phyloP scores from a whole-genome alignment of 352 stramenopile species.

The Globisporangium spiculum region DNA sequence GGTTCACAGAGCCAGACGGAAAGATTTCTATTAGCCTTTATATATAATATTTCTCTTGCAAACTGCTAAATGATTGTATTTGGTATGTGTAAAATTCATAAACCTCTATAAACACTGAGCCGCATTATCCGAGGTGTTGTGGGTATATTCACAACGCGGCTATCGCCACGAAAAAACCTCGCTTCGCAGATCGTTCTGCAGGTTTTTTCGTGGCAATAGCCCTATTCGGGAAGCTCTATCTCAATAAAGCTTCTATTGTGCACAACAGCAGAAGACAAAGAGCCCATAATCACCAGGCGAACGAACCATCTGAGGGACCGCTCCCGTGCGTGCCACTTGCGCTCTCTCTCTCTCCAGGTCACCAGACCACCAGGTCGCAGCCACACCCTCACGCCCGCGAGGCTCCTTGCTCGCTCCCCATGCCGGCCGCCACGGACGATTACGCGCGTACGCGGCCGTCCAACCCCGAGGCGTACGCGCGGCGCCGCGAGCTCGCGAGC shows the following conservation, averaged over 20 bases:
- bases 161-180: background rate
- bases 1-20: background rate
- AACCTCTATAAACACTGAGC: background rate
- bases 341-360: background rate
- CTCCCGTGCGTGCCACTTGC: background rate
- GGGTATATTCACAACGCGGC: background rate
- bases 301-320: background rate
- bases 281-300: background rate
- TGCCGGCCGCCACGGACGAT: slow-evolving; percentile 30
- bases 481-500: slow-evolving; percentile 12
- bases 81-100: background rate
- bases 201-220: background rate
- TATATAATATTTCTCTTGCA: too few species aligned
- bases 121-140: background rate
- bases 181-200: background rate
- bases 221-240: background rate
- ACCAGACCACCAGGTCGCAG: background rate
- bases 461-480: slow-evolving; percentile 21
- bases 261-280: too few species aligned
- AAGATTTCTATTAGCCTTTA: background rate
- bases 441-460: slow-evolving; percentile 36
- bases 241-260: too few species aligned
- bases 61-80: too few species aligned
- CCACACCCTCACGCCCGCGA: background rate
- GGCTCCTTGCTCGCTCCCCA: background rate